Base-by-base conservation (phyloP, 495 filamentous ascomycete genomes). In the Glonium stellatum region DNA sequence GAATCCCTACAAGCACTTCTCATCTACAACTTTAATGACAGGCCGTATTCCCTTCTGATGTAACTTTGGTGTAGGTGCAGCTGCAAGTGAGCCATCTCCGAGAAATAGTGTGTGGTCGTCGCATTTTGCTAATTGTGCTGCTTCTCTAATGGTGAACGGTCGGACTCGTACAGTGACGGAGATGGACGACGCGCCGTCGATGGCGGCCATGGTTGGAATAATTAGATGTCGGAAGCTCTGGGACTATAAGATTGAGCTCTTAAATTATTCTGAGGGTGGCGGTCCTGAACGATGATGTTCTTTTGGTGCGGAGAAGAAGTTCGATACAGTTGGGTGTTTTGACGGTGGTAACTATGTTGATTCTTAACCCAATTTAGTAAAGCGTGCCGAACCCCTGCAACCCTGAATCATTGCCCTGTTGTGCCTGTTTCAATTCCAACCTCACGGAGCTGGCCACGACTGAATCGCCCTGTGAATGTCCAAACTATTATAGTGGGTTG, bases 1-100 rank as follows among this genome's bases (percentile, higher is more conserved):
- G 12, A 13, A 13, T 12, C 13, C 90, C 66, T 80, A 98, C 92
- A 99, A 75, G 78, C 95, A 96, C 68, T 86, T 87, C 70, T 97
- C 92, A 70, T 99, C 93, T 53, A 99, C 82, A 1, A 97, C 91
- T 76, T 96, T 97, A 70, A 99, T 87, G 59, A 99, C 89, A 0
- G 89, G 84, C 54, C 92, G 80, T 25, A 99, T 81, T 1, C 93
- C 95, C 64, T 92, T 93, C 64, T 87, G 83, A 66, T 85, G 82
- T 19, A 96, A 82, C 70, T 92, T 93, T 21, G 91, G 92, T 10
- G 85, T 80, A 23, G 91, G 91, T 23, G 82, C 87, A 52, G 81
- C 86, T 5, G 95, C 92, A 58, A 99, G 77, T 9, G 91, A 96
- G 19, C 93, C 93, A 69, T 97, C 93, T 48, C 93, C 93, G 25